A percentile compares a stretch with the other conserved stretches of the same genome.
phyloP scores from a whole-genome alignment of 2,329 filamentous ascomycete genomes.

The Fusarium subglutinans region DNA sequence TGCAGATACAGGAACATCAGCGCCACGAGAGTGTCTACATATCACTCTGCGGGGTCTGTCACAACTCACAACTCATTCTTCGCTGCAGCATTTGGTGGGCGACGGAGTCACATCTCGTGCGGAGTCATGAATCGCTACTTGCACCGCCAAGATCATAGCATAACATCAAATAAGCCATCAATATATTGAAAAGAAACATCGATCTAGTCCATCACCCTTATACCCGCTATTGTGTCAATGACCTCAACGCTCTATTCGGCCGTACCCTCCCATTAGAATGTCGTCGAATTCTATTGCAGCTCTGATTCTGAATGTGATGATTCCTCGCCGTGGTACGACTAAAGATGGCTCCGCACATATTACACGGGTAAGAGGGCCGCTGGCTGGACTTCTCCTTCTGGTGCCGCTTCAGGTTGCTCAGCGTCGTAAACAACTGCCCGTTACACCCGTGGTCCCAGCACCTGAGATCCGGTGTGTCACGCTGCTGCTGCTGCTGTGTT shows the following conservation, averaged over 20 bases:
- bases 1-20: not conserved
- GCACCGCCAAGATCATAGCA: not conserved
- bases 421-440: not conserved
- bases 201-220: not conserved
- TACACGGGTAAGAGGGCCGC: not conserved
- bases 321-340: not conserved
- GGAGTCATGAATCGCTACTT: not conserved
- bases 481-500: not conserved
- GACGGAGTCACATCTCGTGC: not conserved
- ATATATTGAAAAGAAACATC: not conserved
- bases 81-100: not conserved
- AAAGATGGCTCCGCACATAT: not conserved
- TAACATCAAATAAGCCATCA: not conserved
- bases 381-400: not conserved
- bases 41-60: not conserved
- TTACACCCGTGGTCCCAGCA: slow-evolving; percentile 6
- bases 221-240: not conserved
- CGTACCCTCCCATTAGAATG: not conserved
- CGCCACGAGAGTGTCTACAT: not conserved
- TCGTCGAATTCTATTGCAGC: not conserved
- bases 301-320: not conserved
- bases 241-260: not conserved
- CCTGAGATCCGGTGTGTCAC: not conserved
- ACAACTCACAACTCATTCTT: not conserved
- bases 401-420: slow-evolving; percentile 1